phyloP scores from a whole-genome alignment of 2,329 filamentous ascomycete species.

The Paracoccidioides lutzii region DNA sequence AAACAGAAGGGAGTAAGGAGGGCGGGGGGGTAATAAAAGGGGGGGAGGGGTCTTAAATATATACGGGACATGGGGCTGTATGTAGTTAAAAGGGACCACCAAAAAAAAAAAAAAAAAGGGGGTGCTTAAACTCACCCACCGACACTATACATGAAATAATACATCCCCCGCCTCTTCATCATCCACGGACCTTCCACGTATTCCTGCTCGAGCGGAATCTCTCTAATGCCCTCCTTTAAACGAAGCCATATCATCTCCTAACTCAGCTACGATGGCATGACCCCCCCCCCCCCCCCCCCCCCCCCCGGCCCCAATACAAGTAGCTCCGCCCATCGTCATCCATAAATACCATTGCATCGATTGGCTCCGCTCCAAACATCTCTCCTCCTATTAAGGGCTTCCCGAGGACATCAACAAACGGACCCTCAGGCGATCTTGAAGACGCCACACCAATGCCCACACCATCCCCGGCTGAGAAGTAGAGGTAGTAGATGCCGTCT shows the following conservation, averaged over 20 bases:
- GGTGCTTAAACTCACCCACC: slow-evolving; percentile 20
- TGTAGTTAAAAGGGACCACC: background rate
- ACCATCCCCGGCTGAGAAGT: slow-evolving; percentile 39
- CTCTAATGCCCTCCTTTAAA: slow-evolving; percentile 33
- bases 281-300: slow-evolving; percentile 8
- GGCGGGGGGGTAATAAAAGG: no score
- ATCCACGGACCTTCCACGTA: slow-evolving; percentile 36
- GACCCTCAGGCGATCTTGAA: slow-evolving; percentile 26
- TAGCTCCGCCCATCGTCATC: slow-evolving; percentile 32
- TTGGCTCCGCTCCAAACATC: slow-evolving; percentile 37
- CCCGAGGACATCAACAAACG: slow-evolving; percentile 32
- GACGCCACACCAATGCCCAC: slow-evolving; percentile 34
- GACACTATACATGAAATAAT: slow-evolving; percentile 37
- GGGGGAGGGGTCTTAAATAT: background rate
- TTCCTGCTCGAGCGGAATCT: slow-evolving; percentile 34
- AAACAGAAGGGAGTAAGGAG: no score
- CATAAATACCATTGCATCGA: slow-evolving; percentile 35
- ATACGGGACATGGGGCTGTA: background rate
- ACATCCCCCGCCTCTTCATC: slow-evolving; percentile 31
- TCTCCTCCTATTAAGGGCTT: slow-evolving; percentile 33
- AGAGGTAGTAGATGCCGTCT: slow-evolving; percentile 38
- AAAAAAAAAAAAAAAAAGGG: background rate
- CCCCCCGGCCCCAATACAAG: slow-evolving; percentile 28
- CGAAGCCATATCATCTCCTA: slow-evolving; percentile 34
- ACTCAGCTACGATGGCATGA: slow-evolving; percentile 32